phyloP scores from a whole-genome alignment of 1,284 basidiomycete genomes.

The Moesziomyces parantarcticus region DNA sequence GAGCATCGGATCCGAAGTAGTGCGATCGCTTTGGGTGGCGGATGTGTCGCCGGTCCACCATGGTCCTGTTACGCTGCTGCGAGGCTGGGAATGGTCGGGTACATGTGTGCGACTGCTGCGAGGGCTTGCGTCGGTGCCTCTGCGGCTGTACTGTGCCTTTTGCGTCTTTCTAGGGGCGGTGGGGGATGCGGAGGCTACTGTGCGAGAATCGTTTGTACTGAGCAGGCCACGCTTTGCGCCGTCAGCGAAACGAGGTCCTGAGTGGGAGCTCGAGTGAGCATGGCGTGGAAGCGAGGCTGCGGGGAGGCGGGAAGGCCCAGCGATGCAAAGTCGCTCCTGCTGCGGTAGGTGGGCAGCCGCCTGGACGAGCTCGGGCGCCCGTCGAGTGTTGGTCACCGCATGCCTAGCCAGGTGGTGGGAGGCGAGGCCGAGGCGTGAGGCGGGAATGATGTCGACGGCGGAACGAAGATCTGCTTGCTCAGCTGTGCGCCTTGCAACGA shows the following conservation, averaged over 20 bases:
- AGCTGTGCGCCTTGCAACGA: slow-evolving; percentile 33
- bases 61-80: slow-evolving; percentile 7
- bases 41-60: slow-evolving; percentile 18
- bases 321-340: slow-evolving; percentile 19
- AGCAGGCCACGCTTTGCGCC: slow-evolving; percentile 2
- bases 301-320: slow-evolving; percentile 35
- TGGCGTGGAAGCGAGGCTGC: neutral
- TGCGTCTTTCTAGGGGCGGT: slow-evolving; percentile 2
- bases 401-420: slow-evolving; percentile 24
- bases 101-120: slow-evolving; percentile 1
- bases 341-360: slow-evolving; percentile 1
- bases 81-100: slow-evolving; percentile 1
- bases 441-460: slow-evolving; percentile 27
- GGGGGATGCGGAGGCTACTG: neutral
- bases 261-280: slow-evolving; percentile 32
- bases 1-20: slow-evolving; percentile 1
- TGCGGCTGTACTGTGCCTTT: slow-evolving; percentile 7
- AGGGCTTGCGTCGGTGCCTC: slow-evolving; percentile 4
- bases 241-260: slow-evolving; percentile 11
- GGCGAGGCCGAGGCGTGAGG: slow-evolving; percentile 24
- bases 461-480: slow-evolving; percentile 25
- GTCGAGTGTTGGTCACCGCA: slow-evolving; percentile 31
- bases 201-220: slow-evolving; percentile 3
- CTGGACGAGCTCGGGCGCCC: slow-evolving; percentile 16
- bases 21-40: neutral